Conservation (phyloP, 768 basidiomycete species). For the Boletus coccyginus region DNA sequence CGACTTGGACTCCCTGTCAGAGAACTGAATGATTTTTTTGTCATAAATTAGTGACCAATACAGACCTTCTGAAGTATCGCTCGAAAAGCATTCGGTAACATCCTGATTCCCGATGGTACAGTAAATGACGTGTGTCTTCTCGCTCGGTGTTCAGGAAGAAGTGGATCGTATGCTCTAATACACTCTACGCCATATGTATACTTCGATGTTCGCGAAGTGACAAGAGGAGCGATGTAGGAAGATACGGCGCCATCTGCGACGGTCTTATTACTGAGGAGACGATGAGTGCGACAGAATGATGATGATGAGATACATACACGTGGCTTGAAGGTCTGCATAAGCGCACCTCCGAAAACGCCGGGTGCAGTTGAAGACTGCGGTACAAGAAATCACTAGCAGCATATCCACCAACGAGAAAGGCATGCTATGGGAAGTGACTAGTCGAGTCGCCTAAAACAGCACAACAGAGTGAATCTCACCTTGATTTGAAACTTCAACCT, state of each 20-base stretch:
- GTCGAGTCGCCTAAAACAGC: constrained; percentile 27
- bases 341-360: too few species aligned
- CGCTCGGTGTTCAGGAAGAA: too few species aligned
- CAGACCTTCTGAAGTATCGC: background rate
- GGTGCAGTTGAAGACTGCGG: too few species aligned
- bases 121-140: constrained; percentile 1
- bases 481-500: constrained; percentile 26
- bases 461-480: background rate
- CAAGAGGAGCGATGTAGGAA: background rate
- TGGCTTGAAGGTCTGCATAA: too few species aligned
- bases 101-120: constrained; percentile 1
- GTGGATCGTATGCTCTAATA: constrained; percentile 7
- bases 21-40: background rate
- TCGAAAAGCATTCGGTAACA: constrained; percentile 10
- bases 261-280: background rate
- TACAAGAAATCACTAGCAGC: too few species aligned
- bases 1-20: background rate
- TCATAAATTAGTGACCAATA: too few species aligned
- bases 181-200: background rate
- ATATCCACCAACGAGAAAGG: too few species aligned
- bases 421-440: too few species aligned
- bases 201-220: too few species aligned
- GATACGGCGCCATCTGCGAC: constrained; percentile 5
- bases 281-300: constrained; percentile 13
- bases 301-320: too few species aligned